Evolutionary conservation across 2,329 filamentous ascomycete species (phyloP), one percentile per base, ranked within the genome.

Genomic region (Fusarium burgessii): DNA sequence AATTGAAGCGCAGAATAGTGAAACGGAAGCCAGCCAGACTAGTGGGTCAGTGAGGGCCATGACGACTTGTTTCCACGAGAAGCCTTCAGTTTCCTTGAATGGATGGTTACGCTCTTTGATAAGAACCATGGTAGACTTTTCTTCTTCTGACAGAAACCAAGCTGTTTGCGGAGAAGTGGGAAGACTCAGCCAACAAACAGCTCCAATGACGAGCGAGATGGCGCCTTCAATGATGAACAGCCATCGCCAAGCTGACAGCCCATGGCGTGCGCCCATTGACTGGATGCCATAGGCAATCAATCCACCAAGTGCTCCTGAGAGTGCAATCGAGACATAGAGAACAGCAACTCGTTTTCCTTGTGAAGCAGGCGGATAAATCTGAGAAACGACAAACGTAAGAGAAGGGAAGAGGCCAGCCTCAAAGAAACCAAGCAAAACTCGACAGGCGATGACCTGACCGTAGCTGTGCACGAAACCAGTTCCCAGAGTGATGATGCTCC

Each of bases 161-260:
- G 84, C 82, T 4, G 76, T 82, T 36, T 81, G 78, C 0, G 85
- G 84, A 25, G 81, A 83, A 56, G 84, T 83, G 0, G 82, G 82
- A 6, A 87, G 81, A 69, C 84, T 81, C 61, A 80, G 79, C 77
- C 82, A 81, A 33, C 76, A 75, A 6, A 66, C 56, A 25, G 74
- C 68, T 3, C 78, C 76, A 13, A 81, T 59, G 7, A 73, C 62
- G 0, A 82, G 56, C 5, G 82, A 81, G 5, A 81, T 72, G 2
- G 78, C 64, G 4, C 83, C 82, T 60, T 86, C 84, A 0, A 83
- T 78, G 36, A 85, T 84, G 61, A 87, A 87, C 0, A 86, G 75
- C 85, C 85, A 88, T 56, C 84, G 71, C 86, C 85, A 87, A 2
- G 85, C 85, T 3, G 78, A 78, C 3, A 87, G 76, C 0, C 85